A percentile compares a stretch with the other conserved stretches of the same genome.
These are phyloP conservation scores for Volvox carteri DNA, from an alignment of 163 green algal genomes.

Conservation along the genomic window DNA sequence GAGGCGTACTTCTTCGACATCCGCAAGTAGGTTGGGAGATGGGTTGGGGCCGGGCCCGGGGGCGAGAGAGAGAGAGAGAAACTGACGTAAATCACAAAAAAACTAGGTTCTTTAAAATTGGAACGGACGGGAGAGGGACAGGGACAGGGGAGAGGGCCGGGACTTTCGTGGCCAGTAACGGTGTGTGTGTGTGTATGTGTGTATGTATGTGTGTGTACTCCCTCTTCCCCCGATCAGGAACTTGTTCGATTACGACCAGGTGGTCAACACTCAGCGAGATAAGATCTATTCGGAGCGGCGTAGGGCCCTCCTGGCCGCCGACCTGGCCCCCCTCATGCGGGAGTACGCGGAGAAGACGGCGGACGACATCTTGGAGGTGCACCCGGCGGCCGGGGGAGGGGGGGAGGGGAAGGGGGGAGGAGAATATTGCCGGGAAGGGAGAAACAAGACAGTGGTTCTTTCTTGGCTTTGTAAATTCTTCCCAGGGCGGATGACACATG, in stretches of 20 bases:
- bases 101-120: no score
- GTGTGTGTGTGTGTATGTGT: not conserved
- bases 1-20: constrained; percentile 99
- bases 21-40: constrained; percentile 73
- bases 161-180: not conserved
- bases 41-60: not conserved
- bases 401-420: not conserved
- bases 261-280: constrained; percentile 98
- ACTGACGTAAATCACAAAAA: no score
- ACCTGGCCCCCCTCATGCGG: constrained; percentile 85
- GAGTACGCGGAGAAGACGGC: constrained; percentile 96
- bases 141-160: not conserved
- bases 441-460: no score
- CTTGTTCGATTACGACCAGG: constrained; percentile 97
- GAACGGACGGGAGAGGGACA: not conserved
- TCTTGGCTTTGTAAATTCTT: no score
- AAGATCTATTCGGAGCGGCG: constrained; percentile 93
- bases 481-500: no score
- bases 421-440: no score
- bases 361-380: constrained; percentile 95
- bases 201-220: no score
- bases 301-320: constrained; percentile 80
- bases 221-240: constrained; percentile 77
- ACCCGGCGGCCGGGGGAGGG: not conserved
- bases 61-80: not conserved